A percentile compares a stretch with the other conserved stretches of the same genome.
These are phyloP conservation scores for Trichosanthes cucumerina DNA, from an alignment of 306 rosid species.

Conservation along the genomic window DNA sequence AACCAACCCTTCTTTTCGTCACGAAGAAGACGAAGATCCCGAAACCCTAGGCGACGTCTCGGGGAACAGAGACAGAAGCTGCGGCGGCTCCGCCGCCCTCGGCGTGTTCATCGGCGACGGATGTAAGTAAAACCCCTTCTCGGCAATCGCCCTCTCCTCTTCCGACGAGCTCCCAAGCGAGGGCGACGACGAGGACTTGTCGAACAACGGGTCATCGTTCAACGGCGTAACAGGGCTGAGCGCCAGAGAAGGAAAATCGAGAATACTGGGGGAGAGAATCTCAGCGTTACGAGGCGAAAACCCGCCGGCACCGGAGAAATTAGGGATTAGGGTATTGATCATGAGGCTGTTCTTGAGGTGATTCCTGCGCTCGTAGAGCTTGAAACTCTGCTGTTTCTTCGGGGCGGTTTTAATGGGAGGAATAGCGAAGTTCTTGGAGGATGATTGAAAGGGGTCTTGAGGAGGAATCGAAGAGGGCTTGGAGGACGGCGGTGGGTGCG, in stretches of 20 bases:
- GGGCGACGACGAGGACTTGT: constrained; percentile 49
- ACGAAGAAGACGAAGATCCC: constrained; percentile 14
- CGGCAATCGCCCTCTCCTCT: constrained; percentile 89
- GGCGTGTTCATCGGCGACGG: constrained; percentile 67
- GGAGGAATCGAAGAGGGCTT: background rate
- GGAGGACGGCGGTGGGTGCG: background rate
- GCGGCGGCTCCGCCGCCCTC: constrained; percentile 60
- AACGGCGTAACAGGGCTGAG: constrained; percentile 92
- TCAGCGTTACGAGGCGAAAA: constrained; percentile 69
- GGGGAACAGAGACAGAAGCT: constrained; percentile 77
- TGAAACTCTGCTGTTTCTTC: constrained; percentile 64
- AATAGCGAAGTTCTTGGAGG: constrained; percentile 47
- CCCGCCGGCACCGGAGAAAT: constrained; percentile 37
- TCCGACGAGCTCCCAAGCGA: constrained; percentile 74
- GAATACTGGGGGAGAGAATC: constrained; percentile 79
- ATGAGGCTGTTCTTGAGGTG: constrained; percentile 66
- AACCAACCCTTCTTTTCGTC: background rate
- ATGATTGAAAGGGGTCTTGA: constrained; percentile 8
- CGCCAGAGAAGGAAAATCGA: constrained; percentile 74
- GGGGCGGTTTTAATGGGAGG: constrained; percentile 62
- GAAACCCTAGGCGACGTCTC: constrained; percentile 73
- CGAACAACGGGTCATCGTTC: constrained; percentile 58
- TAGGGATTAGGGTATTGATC: constrained; percentile 69
- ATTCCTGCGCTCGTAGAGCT: constrained; percentile 78
- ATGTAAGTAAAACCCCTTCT: constrained; percentile 75